Base-by-base conservation (phyloP, 441 rosid species). In the Kokia cookei region DNA sequence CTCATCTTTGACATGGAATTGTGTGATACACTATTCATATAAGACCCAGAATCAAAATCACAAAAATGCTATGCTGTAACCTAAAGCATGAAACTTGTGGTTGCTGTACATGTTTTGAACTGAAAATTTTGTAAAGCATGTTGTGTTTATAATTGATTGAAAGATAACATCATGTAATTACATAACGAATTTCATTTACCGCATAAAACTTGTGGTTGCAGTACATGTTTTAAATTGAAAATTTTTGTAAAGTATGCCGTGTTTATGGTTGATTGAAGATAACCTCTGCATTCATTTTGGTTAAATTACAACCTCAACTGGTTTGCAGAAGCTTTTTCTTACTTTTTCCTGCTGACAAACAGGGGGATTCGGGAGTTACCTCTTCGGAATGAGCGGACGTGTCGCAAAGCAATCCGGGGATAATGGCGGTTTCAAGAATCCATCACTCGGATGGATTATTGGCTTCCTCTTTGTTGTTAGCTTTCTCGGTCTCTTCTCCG, bases 291-390 rank as follows among this genome's bases (percentile, higher is more conserved):
- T 13, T 11, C 59, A 12, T 70, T 22, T 37, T 55, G 45, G 4
- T 12, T 32, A 40, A 54, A 54, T 12, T 40, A 5, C 17, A 72
- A 60, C 40, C 7, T 37, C 55, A 45, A 60, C 26, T 50, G 5
- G 1, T 67, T 61, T 64, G 32, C 51, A 29, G 37, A 12, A 71
- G 67, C 29, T 51, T 69, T n/a, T 13, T 6, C 63, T 74, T 72
- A 72, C 12, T 17, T 42, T 19, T 61, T 29, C 26, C 51, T 74
- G 17, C 26, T 27, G 12, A 48, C 26, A 24, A 69, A 72, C 13
- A 91, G 98, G 99, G 69, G 98, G 98, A 13, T 91, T 91, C 67
- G 99, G 96, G 65, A 93, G 94, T 79, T 94, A 93, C 81, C 81
- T 94, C 53, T 88, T 93, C 59, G 99, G 90, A 24, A 91, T 94